A percentile compares a stretch with the other conserved stretches of the same genome.
Conservation (phyloP, 163 green algal species). For the Scenedesmus sp. region DNA sequence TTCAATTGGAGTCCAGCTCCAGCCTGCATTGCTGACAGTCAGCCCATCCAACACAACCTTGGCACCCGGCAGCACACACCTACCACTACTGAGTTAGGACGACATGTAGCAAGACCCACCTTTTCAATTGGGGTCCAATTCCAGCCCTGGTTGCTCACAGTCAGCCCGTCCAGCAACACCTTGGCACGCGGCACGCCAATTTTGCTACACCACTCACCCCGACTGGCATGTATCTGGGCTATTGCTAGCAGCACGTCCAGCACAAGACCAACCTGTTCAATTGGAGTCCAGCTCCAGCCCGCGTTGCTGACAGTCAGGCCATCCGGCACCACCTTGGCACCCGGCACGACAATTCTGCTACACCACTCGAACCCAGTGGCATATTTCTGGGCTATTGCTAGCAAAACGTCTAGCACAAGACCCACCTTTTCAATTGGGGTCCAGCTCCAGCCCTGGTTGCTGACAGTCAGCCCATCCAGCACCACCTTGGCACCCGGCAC, state of each 20-base stretch:
- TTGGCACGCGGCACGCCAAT: slow-evolving; percentile 47
- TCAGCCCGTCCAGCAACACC: slow-evolving; percentile 68
- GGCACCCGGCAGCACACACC: slow-evolving; percentile 40
- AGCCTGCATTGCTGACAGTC: slow-evolving; percentile 86
- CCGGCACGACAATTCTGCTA: background rate
- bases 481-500: slow-evolving; percentile 63
- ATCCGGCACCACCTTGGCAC: slow-evolving; percentile 65
- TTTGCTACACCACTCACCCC: background rate
- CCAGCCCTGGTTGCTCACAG: slow-evolving; percentile 88
- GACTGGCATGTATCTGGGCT: no score
- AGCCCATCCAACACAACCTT: slow-evolving; percentile 69
- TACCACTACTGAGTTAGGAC: background rate
- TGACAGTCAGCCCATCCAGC: slow-evolving; percentile 71
- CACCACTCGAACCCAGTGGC: background rate
- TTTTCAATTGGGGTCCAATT: slow-evolving; percentile 75
- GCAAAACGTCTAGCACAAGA: no score
- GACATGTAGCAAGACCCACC: background rate
- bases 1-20: slow-evolving; percentile 74
- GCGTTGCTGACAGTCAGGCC: slow-evolving; percentile 77
- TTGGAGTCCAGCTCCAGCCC: slow-evolving; percentile 82
- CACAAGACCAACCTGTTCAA: slow-evolving; percentile 58
- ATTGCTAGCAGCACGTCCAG: background rate
- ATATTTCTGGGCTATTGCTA: background rate
- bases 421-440: slow-evolving; percentile 65
- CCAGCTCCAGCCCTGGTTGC: slow-evolving; percentile 90